Conservation (phyloP, 108 stramenopile genomes). For the Epipyxis sp. region DNA sequence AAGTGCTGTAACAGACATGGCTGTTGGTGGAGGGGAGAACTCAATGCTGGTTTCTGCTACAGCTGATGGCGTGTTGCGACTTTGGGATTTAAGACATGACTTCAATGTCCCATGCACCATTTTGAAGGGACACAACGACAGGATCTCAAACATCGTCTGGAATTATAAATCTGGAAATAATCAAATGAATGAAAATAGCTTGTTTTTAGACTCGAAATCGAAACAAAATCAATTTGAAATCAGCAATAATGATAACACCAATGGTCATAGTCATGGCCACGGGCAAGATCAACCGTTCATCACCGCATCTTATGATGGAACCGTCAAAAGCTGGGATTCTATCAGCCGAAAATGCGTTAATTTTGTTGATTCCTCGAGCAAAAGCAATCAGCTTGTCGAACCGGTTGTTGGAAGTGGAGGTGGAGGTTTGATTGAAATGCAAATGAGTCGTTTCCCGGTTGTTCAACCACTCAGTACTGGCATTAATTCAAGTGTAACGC, state of each 20-base stretch:
- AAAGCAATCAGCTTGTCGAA: not conserved
- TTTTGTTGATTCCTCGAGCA: not conserved
- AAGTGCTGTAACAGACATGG: not conserved
- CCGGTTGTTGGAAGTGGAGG: not conserved
- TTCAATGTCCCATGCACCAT: not conserved
- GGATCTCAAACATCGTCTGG: not conserved
- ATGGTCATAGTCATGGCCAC: no score
- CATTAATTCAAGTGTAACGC: no score
- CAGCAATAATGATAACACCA: no score
- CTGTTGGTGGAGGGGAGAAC: not conserved
- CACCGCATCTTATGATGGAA: not conserved
- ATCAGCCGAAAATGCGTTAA: not conserved
- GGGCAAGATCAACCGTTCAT: not conserved
- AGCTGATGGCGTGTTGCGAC: not conserved
- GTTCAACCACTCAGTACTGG: no score
- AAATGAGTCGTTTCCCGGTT: no score
- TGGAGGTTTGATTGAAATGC: not conserved
- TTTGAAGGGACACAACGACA: not conserved
- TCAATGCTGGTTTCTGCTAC: not conserved
- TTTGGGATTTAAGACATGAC: constrained; percentile 8
- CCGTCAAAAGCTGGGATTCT: not conserved
- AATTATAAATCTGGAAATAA: not conserved
- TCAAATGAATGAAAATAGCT: not conserved
- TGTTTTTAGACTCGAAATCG: not conserved
- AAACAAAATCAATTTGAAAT: no score